Percentiles rank a stretch among this genome's conserved stretches.
phyloP scores from a whole-genome alignment of 78 protist species.

The Planoprotostelium fungivorum region DNA sequence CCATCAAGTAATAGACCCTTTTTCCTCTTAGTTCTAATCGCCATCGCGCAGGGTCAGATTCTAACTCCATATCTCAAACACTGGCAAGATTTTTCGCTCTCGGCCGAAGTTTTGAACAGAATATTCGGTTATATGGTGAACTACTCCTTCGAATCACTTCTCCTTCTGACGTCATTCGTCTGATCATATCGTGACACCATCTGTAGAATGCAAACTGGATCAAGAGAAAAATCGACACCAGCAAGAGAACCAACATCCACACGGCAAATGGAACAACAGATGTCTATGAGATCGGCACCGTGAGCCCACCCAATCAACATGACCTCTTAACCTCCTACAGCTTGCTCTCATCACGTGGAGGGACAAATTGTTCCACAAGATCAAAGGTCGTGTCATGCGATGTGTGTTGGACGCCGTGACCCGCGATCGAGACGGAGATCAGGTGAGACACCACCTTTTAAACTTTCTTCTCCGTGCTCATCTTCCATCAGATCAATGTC shows the following conservation, averaged over 20 bases:
- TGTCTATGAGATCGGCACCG: constrained; percentile 40
- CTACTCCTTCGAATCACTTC: not conserved
- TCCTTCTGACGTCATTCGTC: not conserved
- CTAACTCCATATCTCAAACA: constrained; percentile 42
- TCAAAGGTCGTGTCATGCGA: constrained; percentile 26
- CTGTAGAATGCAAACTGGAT: constrained; percentile 42
- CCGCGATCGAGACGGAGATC: constrained; percentile 39
- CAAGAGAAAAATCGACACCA: constrained; percentile 22
- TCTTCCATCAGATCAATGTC: not conserved
- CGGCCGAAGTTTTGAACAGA: constrained; percentile 18
- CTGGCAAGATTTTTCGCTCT: constrained; percentile 37
- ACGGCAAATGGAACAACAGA: not conserved
- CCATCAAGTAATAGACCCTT: not conserved
- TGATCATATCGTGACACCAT: not conserved
- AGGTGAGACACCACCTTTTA: constrained; percentile 6
- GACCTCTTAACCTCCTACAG: not conserved
- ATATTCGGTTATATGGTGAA: constrained; percentile 59
- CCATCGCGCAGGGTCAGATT: constrained; percentile 25
- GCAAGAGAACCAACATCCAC: constrained; percentile 36
- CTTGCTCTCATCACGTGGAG: constrained; percentile 40
- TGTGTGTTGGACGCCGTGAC: constrained; percentile 35
- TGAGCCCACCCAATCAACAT: not conserved
- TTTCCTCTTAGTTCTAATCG: not conserved
- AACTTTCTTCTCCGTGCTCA: not conserved
- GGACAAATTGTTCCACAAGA: constrained; percentile 27